Conservation (phyloP, 495 filamentous ascomycete genomes). For the Tetracladium setigerum region DNA sequence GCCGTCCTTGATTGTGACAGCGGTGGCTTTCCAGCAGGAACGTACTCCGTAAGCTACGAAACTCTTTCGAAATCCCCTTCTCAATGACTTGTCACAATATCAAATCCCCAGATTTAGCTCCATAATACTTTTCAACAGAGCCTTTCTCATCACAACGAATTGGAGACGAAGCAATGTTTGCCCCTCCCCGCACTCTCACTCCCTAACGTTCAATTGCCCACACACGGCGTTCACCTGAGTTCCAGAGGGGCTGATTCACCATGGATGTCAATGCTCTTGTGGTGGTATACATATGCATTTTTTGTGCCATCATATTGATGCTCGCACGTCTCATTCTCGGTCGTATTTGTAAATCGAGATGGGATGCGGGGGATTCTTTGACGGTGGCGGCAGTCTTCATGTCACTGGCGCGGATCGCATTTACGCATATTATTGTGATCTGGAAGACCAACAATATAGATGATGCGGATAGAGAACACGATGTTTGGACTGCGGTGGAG, state of each 20-base stretch:
- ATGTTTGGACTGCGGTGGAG: not conserved
- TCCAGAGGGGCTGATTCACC: not conserved
- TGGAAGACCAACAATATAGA: not conserved
- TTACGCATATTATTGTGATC: not conserved
- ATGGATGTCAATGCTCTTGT: not conserved
- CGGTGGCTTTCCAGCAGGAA: too few species aligned
- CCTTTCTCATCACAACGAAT: too few species aligned
- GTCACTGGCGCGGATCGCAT: not conserved
- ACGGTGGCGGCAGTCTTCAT: not conserved
- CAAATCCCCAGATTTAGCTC: too few species aligned
- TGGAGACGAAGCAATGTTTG: not conserved
- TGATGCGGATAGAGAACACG: not conserved
- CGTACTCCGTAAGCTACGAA: too few species aligned
- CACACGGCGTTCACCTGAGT: not conserved
- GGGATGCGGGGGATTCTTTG: not conserved
- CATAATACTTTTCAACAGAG: too few species aligned
- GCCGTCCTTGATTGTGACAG: too few species aligned
- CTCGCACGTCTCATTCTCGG: not conserved
- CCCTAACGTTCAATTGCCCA: not conserved
- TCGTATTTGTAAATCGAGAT: not conserved
- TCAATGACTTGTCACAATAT: too few species aligned
- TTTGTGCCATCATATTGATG: not conserved
- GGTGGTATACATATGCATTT: not conserved
- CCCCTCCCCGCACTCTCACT: not conserved
- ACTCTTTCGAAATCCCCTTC: too few species aligned